Evolutionary conservation across 2,329 filamentous ascomycete species (phyloP).

Genomic region (Boeremia exigua): DNA sequence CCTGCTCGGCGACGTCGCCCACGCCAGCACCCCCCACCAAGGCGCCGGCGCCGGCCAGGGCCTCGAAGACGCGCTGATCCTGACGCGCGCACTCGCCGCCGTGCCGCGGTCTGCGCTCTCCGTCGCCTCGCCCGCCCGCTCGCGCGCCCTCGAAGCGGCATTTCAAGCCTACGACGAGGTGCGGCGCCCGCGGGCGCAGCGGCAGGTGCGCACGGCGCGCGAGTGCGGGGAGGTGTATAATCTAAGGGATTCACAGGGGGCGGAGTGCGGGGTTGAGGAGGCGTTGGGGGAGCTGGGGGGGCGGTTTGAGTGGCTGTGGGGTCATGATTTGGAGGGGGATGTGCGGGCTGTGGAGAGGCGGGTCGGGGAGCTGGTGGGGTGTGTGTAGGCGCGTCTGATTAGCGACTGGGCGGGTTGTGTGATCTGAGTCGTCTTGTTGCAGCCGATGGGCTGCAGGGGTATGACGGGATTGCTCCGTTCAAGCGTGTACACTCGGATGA

Average conservation of each 20-base stretch:
- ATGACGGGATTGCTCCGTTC: no score
- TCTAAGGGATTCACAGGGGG: conserved; percentile 3
- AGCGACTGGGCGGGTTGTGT: no score
- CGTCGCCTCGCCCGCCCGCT: background rate
- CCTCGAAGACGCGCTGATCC: conserved; percentile 35
- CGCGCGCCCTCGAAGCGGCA: conserved; percentile 11
- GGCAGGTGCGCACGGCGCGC: conserved; percentile 20
- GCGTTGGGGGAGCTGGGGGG: conserved; percentile 16
- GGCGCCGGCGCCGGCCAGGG: conserved; percentile 32
- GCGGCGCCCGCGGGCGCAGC: conserved; percentile 26
- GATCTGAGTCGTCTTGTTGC: no score
- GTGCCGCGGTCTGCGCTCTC: background rate
- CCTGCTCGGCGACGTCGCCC: conserved; percentile 34
- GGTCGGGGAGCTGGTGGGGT: background rate
- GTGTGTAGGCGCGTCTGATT: no score
- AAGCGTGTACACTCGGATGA: no score
- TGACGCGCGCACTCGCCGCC: conserved; percentile 21
- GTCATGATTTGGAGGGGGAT: conserved; percentile 25
- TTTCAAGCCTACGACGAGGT: conserved; percentile 30
- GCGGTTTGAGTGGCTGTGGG: conserved; percentile 30
- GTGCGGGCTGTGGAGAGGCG: background rate
- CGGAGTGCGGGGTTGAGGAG: conserved; percentile 6
- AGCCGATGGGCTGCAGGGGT: no score
- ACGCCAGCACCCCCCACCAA: conserved; percentile 31
- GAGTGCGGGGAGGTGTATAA: conserved; percentile 26